These are phyloP conservation scores for Exophiala sideris DNA, from an alignment of 2,329 filamentous ascomycete genomes.

Conservation along the genomic window DNA sequence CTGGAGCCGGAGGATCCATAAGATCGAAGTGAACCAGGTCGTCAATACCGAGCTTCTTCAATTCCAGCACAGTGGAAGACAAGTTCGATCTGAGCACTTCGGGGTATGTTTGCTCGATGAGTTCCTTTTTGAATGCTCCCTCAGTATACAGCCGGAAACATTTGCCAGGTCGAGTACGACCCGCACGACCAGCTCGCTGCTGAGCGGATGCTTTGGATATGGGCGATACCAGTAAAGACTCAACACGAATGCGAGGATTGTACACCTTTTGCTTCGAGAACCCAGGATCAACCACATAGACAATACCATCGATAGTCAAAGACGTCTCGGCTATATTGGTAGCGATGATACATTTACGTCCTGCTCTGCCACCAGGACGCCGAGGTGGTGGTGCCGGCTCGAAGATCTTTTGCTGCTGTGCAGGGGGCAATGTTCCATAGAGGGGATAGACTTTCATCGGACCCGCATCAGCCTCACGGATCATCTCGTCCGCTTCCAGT, in stretches of 20 bases:
- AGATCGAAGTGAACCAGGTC: conserved; percentile 97
- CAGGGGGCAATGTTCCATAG: conserved; percentile 87
- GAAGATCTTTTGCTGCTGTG: conserved; percentile 94
- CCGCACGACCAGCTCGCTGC: conserved; percentile 96
- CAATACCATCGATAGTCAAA: conserved; percentile 96
- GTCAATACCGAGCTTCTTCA: conserved; percentile 94
- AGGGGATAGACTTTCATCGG: conserved; percentile 88
- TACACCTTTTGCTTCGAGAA: conserved; percentile 99
- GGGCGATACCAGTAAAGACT: conserved; percentile 93
- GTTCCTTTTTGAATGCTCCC: conserved; percentile 91
- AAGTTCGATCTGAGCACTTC: conserved; percentile 94
- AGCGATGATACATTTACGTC: conserved; percentile 89
- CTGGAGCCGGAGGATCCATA: conserved; percentile 96
- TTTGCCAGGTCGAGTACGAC: conserved; percentile 96
- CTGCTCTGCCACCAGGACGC: conserved; percentile 73
- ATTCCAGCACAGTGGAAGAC: conserved; percentile 87
- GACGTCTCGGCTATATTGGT: conserved; percentile 98
- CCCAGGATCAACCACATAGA: conserved; percentile 97
- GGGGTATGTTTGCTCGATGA: conserved; percentile 95
- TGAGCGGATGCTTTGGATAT: conserved; percentile 98
- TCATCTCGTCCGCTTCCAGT: conserved; percentile 87
- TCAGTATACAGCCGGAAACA: conserved; percentile 98
- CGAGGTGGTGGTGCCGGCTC: conserved; percentile 75
- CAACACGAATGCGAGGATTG: conserved; percentile 92
- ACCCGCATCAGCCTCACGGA: conserved; percentile 84